Evolutionary conservation across 2,329 filamentous ascomycete genomes (phyloP).

Genomic region (Botryotinia globosa): DNA sequence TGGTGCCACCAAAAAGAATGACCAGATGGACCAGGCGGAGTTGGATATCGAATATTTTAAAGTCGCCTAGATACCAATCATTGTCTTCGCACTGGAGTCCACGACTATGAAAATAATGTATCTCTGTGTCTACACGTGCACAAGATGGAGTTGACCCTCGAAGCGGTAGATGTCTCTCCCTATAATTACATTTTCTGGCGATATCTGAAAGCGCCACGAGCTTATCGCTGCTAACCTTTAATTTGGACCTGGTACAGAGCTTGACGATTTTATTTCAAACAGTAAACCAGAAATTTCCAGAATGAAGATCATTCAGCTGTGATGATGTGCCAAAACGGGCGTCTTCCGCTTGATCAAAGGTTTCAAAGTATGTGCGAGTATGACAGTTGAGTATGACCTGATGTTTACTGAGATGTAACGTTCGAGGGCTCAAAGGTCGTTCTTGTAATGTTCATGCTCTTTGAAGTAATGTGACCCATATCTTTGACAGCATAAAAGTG

Average conservation of each 20-base stretch:
- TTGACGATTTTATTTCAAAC: not conserved
- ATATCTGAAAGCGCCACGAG: not conserved
- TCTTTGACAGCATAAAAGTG: not conserved
- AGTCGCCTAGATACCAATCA: not conserved
- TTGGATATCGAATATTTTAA: not conserved
- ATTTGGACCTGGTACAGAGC: no score
- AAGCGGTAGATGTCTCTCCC: not conserved
- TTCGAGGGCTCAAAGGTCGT: not conserved
- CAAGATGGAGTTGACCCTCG: not conserved
- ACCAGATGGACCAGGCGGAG: not conserved
- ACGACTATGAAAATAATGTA: no score
- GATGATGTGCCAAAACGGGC: no score
- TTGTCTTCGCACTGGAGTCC: not conserved
- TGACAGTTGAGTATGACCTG: not conserved
- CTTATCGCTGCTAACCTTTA: not conserved
- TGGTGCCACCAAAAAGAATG: not conserved
- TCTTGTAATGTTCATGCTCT: not conserved
- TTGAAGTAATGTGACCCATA: not conserved
- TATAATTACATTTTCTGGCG: no score
- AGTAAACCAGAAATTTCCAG: no score
- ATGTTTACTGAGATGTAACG: not conserved
- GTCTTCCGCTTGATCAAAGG: no score
- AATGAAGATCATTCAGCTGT: no score
- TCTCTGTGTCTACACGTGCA: not conserved
- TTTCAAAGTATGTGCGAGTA: not conserved